phyloP scores from a whole-genome alignment of 257 asterid genomes.

The Plantago major region DNA sequence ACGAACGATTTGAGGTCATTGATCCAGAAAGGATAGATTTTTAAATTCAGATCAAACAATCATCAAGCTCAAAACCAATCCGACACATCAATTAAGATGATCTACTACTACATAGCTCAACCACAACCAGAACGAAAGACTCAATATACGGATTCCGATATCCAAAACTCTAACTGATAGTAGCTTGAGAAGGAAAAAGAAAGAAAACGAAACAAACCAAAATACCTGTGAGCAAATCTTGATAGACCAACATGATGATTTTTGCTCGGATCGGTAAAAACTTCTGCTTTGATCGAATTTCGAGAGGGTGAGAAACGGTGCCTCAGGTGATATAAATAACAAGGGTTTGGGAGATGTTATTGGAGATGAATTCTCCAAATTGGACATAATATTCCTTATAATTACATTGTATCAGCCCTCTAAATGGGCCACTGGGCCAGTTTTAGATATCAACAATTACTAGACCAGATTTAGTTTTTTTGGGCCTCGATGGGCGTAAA shows the following conservation, averaged over 20 bases:
- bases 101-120: background rate
- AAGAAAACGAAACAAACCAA: slow-evolving; percentile 6
- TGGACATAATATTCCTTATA: too few species aligned
- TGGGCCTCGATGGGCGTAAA: too few species aligned
- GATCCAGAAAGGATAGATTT: background rate
- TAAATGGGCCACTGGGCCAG: too few species aligned
- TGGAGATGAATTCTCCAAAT: too few species aligned
- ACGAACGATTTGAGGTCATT: background rate
- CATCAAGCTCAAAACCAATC: background rate
- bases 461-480: too few species aligned
- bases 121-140: background rate
- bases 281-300: too few species aligned
- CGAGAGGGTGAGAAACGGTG: too few species aligned
- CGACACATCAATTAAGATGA: background rate
- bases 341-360: too few species aligned
- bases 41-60: background rate
- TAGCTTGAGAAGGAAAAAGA: background rate
- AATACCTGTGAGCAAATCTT: slow-evolving; percentile 51
- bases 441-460: too few species aligned
- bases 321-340: too few species aligned
- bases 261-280: slow-evolving; percentile 11
- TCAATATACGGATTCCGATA: background rate
- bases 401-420: too few species aligned
- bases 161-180: too few species aligned
- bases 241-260: slow-evolving; percentile 53